Evolutionary conservation across 2,329 filamentous ascomycete genomes (phyloP), one percentile per base, ranked within the genome.

Genomic region (Trematosphaeria pertusa): DNA sequence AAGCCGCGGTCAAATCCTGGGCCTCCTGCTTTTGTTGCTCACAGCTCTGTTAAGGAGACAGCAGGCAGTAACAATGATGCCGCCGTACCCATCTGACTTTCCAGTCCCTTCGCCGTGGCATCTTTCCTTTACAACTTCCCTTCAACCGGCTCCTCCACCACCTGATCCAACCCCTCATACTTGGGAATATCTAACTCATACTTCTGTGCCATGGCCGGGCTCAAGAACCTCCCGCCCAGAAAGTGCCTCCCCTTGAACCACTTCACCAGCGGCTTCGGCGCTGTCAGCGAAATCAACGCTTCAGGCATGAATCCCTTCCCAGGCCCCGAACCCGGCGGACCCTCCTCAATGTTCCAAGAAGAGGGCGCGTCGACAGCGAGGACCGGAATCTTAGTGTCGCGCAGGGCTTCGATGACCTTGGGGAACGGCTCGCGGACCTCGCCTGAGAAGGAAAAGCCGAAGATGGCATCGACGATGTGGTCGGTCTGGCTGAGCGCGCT

Each of bases 341-440:
- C 94, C 9, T 79, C 78, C 65, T 96, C 89, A 46, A 99, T 95
- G 70, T 94, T 86, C 94, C 94, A 99, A 1, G 89, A 94, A 22
- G 90, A 96, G 1, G 94, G 94, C 5, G 90, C 91, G 74, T 99
- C 94, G 17, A 99, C 89, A 2, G 91, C 88, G 2, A 94, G 87
- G 0, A 97, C 88, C 0, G 91, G 89, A 6, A 94, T 65, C 19
- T 81, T 81, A 4, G 88, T 87, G 32, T 86, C 80, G 58, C 91
- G 84, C 28, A 99, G 79, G 6, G 88, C 85, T 50, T 82, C 77
- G 59, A 99, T 95, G 11, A 97, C 88, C 0, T 80, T 80, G 0
- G 87, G 86, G 66, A 97, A 99, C 1, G 94, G 94, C 56, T 96
- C 90, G n/a, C 94, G 86, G 42, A 99, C 87, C 56, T 94, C 87